A percentile compares a stretch with the other conserved stretches of the same genome.
These are phyloP conservation scores for Paulownia fortunei DNA, from an alignment of 257 asterid genomes.

Conservation along the genomic window DNA sequence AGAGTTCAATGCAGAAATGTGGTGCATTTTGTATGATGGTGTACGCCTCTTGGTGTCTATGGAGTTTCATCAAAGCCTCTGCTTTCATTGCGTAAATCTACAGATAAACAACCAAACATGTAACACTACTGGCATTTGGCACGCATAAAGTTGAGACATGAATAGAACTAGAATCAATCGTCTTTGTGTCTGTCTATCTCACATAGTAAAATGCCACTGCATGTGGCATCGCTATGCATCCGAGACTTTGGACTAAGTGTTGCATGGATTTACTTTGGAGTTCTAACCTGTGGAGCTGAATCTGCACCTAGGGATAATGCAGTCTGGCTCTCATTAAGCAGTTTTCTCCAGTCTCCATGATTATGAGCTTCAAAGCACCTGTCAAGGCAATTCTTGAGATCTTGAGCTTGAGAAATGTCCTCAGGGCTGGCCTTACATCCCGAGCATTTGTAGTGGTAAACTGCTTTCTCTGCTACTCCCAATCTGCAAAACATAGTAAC, in stretches of 20 bases:
- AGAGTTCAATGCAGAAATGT: slow-evolving; percentile 34
- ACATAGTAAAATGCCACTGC: too few species aligned
- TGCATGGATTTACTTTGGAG: background rate
- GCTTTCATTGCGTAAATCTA: slow-evolving; percentile 66
- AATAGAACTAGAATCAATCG: background rate
- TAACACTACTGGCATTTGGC: background rate
- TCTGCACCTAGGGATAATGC: slow-evolving; percentile 61
- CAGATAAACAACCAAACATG: background rate
- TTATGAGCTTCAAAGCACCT: slow-evolving; percentile 44
- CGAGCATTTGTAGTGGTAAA: slow-evolving; percentile 49
- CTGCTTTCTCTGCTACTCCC: slow-evolving; percentile 65
- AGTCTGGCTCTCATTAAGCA: slow-evolving; percentile 41
- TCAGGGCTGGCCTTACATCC: slow-evolving; percentile 47
- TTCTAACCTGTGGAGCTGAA: slow-evolving; percentile 63
- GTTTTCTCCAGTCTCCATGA: slow-evolving; percentile 50
- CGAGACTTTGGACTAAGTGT: background rate
- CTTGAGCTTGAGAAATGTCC: slow-evolving; percentile 51
- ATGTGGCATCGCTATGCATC: background rate
- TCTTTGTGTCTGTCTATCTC: background rate
- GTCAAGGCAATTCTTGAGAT: slow-evolving; percentile 40
- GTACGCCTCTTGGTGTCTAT: slow-evolving; percentile 63
- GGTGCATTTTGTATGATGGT: slow-evolving; percentile 38
- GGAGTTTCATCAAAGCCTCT: slow-evolving; percentile 61
- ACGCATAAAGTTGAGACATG: background rate
- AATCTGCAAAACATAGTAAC: slow-evolving; percentile 44